These are phyloP conservation scores for Penicillium brevicompactum DNA, from an alignment of 2,329 filamentous ascomycete genomes.

Conservation along the genomic window DNA sequence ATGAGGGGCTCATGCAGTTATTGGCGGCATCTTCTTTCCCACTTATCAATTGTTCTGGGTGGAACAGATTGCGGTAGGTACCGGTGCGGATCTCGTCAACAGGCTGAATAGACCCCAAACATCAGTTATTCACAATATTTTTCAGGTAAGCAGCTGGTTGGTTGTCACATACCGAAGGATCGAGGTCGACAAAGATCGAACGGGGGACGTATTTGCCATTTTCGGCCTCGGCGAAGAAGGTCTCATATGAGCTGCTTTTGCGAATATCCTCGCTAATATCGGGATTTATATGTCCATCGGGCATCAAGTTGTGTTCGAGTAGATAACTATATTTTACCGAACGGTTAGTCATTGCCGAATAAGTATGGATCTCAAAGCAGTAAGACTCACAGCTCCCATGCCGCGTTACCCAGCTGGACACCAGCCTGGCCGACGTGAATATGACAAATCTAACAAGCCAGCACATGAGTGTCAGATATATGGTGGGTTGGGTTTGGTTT, in stretches of 20 bases:
- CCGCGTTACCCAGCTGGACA: conserved; percentile 67
- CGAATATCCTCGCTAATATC: conserved; percentile 55
- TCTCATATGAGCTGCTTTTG: conserved; percentile 62
- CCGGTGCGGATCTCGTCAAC: conserved; percentile 70
- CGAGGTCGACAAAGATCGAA: conserved; percentile 68
- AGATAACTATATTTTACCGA: conserved; percentile 55
- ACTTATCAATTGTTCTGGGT: conserved; percentile 66
- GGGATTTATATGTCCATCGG: conserved; percentile 61
- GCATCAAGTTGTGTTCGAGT: conserved; percentile 65
- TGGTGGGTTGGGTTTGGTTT: not conserved
- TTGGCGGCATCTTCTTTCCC: conserved; percentile 71
- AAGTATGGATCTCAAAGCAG: conserved; percentile 28
- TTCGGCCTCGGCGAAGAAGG: conserved; percentile 67
- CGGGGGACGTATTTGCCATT: conserved; percentile 69
- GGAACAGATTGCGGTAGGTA: conserved; percentile 64
- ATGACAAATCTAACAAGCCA: conserved; percentile 59
- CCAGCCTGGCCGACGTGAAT: conserved; percentile 70
- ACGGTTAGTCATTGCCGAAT: not conserved
- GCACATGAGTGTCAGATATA: not conserved
- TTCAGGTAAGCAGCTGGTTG: not conserved
- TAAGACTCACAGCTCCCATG: conserved; percentile 66
- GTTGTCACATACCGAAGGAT: conserved; percentile 55
- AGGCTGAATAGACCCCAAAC: conserved; percentile 42
- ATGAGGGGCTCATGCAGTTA: conserved; percentile 55
- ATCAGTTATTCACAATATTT: conserved; percentile 11